phyloP scores from a whole-genome alignment of 768 basidiomycete genomes.

The Fomitopsis serialis region DNA sequence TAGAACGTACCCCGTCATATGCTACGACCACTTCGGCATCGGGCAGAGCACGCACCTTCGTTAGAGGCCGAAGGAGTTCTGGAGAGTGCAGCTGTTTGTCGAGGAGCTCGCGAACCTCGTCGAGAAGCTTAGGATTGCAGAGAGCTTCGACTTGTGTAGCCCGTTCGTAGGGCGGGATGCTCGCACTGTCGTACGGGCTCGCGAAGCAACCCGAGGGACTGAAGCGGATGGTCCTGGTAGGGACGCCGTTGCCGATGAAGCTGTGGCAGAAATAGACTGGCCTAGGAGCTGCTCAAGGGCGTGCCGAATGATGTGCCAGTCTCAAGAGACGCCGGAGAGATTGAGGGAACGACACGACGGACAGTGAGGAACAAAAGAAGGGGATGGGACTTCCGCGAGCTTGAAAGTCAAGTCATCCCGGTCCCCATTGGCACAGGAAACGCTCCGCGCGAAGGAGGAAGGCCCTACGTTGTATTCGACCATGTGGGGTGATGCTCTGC shows the following conservation, averaged over 20 bases:
- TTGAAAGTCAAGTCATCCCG: background rate
- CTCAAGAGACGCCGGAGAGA: conserved; percentile 11
- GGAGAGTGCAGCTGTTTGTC: conserved; percentile 42
- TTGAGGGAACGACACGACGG: conserved; percentile 1
- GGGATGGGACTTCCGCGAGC: background rate
- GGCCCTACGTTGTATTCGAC: conserved; percentile 32
- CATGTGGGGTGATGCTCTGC: conserved; percentile 21
- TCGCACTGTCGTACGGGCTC: conserved; percentile 28
- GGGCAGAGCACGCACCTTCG: conserved; percentile 48
- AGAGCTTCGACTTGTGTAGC: conserved; percentile 23
- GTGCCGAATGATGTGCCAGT: conserved; percentile 35
- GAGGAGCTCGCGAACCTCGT: conserved; percentile 34
- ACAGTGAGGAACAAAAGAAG: background rate
- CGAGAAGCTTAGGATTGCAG: conserved; percentile 6
- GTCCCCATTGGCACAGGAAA: conserved; percentile 22
- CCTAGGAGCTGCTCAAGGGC: conserved; percentile 22
- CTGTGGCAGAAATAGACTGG: conserved; percentile 24
- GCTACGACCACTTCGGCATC: conserved; percentile 50
- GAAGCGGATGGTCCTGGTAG: conserved; percentile 25
- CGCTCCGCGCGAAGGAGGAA: conserved; percentile 19
- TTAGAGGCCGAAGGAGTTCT: conserved; percentile 46
- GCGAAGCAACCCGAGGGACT: conserved; percentile 25
- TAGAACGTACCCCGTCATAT: conserved; percentile 33
- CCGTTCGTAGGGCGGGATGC: conserved; percentile 41
- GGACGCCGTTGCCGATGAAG: conserved; percentile 23